Percentiles rank a stretch among this genome's conserved stretches.
phyloP scores from a whole-genome alignment of 345 rosid genomes.

The Corchorus capsularis region DNA sequence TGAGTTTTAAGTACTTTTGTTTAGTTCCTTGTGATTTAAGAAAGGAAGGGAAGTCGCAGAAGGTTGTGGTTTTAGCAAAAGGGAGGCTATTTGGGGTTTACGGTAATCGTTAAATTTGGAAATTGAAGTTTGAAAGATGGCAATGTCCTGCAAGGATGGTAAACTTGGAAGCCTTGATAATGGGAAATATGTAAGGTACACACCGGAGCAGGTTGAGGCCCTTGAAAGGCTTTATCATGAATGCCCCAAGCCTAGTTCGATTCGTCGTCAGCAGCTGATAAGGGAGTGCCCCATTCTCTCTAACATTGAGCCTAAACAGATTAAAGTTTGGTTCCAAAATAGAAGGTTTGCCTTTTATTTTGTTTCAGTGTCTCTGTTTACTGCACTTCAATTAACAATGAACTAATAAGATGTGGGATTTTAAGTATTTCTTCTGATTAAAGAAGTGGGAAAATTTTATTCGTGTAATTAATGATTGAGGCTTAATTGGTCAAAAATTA shows the following conservation, averaged over 20 bases:
- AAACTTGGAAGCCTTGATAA: constrained; percentile 75
- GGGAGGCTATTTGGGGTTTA: constrained; percentile 4
- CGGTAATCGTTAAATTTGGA: constrained; percentile 23
- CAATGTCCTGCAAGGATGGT: constrained; percentile 95
- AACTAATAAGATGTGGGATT: not conserved
- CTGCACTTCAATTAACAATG: not conserved
- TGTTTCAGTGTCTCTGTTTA: not conserved
- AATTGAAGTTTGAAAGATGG: constrained; percentile 50
- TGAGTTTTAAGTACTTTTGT: not conserved
- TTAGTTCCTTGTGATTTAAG: constrained; percentile 6
- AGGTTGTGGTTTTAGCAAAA: not conserved
- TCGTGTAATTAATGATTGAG: not conserved
- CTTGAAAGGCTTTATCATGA: constrained; percentile 99
- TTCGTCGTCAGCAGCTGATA: constrained; percentile 97
- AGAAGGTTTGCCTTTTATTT: constrained; percentile 62
- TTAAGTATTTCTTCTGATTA: constrained; percentile 1
- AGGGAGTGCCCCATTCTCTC: constrained; percentile 99
- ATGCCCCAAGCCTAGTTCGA: constrained; percentile 98
- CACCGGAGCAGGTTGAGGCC: constrained; percentile 99
- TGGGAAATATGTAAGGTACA: constrained; percentile 98
- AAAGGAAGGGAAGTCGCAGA: not conserved
- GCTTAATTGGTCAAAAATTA: not conserved
- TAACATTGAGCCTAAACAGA: constrained; percentile 97
- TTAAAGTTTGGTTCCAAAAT: constrained; percentile 99
- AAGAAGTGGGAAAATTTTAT: not conserved